These are phyloP conservation scores for Coemansia sp. DNA, from an alignment of 192 early-diverging fungal genomes.

Conservation along the genomic window DNA sequence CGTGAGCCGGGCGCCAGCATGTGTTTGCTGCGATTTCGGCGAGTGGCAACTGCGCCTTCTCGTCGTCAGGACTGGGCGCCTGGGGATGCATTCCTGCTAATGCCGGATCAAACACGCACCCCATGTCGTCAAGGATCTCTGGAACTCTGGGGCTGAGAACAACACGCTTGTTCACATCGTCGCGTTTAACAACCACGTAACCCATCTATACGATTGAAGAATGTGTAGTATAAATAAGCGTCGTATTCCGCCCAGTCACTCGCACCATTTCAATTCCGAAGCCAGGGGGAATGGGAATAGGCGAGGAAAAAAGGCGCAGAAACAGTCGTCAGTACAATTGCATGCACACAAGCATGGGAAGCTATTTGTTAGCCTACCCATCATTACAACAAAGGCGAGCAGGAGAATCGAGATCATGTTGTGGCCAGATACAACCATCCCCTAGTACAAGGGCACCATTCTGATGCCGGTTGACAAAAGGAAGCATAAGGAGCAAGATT, in stretches of 20 bases:
- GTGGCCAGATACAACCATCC: too few species aligned
- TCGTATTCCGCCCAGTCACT: background rate
- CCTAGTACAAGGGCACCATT: too few species aligned
- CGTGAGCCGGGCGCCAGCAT: conserved; percentile 51
- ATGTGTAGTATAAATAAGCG: too few species aligned
- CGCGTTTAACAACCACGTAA: conserved; percentile 49
- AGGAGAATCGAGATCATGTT: conserved; percentile 3
- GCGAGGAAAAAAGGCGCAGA: background rate
- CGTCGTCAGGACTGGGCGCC: conserved; percentile 3
- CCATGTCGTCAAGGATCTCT: conserved; percentile 34
- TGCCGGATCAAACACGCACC: conserved; percentile 22
- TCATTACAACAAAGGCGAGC: background rate
- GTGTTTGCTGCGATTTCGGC: conserved; percentile 27
- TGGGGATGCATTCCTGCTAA: conserved; percentile 15
- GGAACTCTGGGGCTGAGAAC: conserved; percentile 44
- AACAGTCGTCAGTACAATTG: background rate
- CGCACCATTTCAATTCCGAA: background rate
- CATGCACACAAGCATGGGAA: conserved; percentile 1
- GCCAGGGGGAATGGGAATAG: background rate
- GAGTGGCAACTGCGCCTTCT: conserved; percentile 6
- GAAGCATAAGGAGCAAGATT: background rate
- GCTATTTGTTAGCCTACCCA: background rate
- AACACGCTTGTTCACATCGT: conserved; percentile 33
- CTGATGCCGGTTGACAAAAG: background rate
- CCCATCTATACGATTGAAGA: conserved; percentile 37